A percentile compares a stretch with the other conserved stretches of the same genome.
phyloP scores from a whole-genome alignment of 495 filamentous ascomycete genomes.

The Aspergillus wentii region DNA sequence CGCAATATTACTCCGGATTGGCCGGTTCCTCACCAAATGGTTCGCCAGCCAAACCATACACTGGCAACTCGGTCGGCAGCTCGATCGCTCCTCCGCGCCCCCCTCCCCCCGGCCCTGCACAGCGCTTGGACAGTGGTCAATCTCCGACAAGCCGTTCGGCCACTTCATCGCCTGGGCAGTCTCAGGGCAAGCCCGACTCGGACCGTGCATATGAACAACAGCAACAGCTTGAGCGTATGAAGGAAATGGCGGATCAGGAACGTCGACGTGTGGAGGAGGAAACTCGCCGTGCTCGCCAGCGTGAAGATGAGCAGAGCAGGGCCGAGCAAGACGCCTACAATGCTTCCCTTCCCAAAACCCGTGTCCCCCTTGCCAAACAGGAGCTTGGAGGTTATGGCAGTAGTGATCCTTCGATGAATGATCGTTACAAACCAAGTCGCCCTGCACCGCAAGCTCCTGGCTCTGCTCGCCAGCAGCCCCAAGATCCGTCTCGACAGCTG shows the following conservation, averaged over 20 bases:
- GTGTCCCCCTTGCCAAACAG: slow-evolving; percentile 76
- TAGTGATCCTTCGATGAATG: slow-evolving; percentile 40
- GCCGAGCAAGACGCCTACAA: slow-evolving; percentile 81
- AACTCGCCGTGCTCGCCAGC: slow-evolving; percentile 49
- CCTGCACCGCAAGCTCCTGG: slow-evolving; percentile 52
- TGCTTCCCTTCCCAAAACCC: slow-evolving; percentile 73
- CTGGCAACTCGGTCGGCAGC: slow-evolving; percentile 46
- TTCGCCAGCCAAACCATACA: slow-evolving; percentile 39
- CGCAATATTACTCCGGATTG: slow-evolving; percentile 66
- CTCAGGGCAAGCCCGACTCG: slow-evolving; percentile 25
- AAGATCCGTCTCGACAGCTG: slow-evolving; percentile 37
- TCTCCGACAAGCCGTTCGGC: slow-evolving; percentile 30
- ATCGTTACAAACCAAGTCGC: slow-evolving; percentile 78
- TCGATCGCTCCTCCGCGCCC: slow-evolving; percentile 77
- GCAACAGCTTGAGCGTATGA: slow-evolving; percentile 42
- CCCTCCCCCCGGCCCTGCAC: slow-evolving; percentile 50
- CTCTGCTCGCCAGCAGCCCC: slow-evolving; percentile 36
- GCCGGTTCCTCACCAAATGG: slow-evolving; percentile 35
- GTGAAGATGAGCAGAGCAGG: slow-evolving; percentile 60
- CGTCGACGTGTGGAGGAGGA: slow-evolving; percentile 50
- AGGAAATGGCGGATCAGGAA: slow-evolving; percentile 46
- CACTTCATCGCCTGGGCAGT: slow-evolving; percentile 32
- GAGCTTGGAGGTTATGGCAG: slow-evolving; percentile 70
- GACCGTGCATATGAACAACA: slow-evolving; percentile 38
- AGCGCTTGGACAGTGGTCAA: slow-evolving; percentile 38